Base-by-base conservation (phyloP, 768 basidiomycete genomes). In the Lactarius psammicola region DNA sequence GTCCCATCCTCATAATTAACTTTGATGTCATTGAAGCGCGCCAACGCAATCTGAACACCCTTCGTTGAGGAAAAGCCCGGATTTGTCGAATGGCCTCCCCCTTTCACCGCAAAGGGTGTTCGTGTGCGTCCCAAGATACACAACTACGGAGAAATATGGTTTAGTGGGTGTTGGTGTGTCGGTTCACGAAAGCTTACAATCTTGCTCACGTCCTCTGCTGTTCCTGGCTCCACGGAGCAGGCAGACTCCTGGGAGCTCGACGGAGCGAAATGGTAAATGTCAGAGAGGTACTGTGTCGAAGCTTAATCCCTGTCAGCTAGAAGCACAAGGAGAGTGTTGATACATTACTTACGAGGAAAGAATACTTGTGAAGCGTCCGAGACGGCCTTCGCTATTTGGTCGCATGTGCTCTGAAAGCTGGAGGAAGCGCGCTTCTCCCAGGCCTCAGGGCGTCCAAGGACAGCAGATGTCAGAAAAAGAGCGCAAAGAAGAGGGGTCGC, bases 21-120 rank as follows among this genome's bases (percentile, higher is more conserved):
- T 1, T 23, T 49, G 11, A 68, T 54, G 1, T 56, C 28, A 34
- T 66, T 54, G 55, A 74, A 75, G 8, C 67, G 68, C 8, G 62
- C 42, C 72, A 75, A 69, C 15, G 72, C 8, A n/a, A 75, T 71
- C 20, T 73, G 70, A 15, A 75, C 68, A 20, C 74, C 74, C 4
- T 54, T 26, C 2, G 74, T 75, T 6, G 74, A 74, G 20, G 68
- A 72, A 68, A 72, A 72, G 2, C 73, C 71, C 0, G 62, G 66
- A 34, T 71, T 71, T 6, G 59, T 69, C 1, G 71, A 10, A 44
- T 75, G 74, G 8, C 74, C 74, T 3, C 74, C 74, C 10, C 71
- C 69, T 46, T 75, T 75, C 36, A 71, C 67, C 10, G 68, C 68
- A 49, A 68, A 57, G 9, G 68, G 68, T 3, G 65, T 67, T 44